phyloP scores from a whole-genome alignment of 495 filamentous ascomycete species.

The Bacidia gigantensis region DNA sequence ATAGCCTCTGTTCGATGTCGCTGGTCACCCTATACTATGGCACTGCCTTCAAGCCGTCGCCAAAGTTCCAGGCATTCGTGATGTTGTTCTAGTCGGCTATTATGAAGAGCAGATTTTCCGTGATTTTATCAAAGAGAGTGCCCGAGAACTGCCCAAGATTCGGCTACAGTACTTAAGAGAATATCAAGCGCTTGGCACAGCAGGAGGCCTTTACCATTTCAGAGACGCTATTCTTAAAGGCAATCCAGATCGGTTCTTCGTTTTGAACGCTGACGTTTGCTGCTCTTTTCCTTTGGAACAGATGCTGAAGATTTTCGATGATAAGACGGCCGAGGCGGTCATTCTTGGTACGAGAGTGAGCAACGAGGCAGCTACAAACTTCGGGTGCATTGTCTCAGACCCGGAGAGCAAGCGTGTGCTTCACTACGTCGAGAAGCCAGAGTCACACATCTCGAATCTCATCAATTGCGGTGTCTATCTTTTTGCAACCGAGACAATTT shows the following conservation, averaged over 20 bases:
- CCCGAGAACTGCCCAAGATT: constrained; percentile 74
- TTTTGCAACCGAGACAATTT: constrained; percentile 88
- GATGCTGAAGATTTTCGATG: constrained; percentile 87
- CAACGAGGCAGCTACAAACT: constrained; percentile 88
- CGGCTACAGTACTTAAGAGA: constrained; percentile 92
- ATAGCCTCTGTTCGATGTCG: constrained; percentile 96
- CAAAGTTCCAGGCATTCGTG: constrained; percentile 83
- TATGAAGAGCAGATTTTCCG: constrained; percentile 96
- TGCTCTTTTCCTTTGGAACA: constrained; percentile 94
- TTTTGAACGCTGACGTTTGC: constrained; percentile 97
- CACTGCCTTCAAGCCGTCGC: constrained; percentile 88
- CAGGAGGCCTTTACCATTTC: constrained; percentile 97
- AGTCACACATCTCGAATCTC: constrained; percentile 93
- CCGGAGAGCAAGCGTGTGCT: constrained; percentile 88
- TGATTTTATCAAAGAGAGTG: constrained; percentile 88
- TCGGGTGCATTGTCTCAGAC: constrained; percentile 96
- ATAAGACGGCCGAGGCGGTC: constrained; percentile 93
- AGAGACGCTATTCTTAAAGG: constrained; percentile 97
- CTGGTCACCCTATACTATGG: constrained; percentile 94
- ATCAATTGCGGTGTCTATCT: constrained; percentile 99
- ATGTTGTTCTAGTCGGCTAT: constrained; percentile 96
- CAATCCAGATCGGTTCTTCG: constrained; percentile 85
- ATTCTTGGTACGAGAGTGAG: constrained; percentile 87
- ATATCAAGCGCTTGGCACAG: constrained; percentile 92
- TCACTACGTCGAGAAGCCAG: constrained; percentile 99